Percentiles rank a stretch among this genome's conserved stretches.
These are phyloP conservation scores for Arthrobotrys entomopaga DNA, from an alignment of 2,329 filamentous ascomycete genomes.

Conservation along the genomic window DNA sequence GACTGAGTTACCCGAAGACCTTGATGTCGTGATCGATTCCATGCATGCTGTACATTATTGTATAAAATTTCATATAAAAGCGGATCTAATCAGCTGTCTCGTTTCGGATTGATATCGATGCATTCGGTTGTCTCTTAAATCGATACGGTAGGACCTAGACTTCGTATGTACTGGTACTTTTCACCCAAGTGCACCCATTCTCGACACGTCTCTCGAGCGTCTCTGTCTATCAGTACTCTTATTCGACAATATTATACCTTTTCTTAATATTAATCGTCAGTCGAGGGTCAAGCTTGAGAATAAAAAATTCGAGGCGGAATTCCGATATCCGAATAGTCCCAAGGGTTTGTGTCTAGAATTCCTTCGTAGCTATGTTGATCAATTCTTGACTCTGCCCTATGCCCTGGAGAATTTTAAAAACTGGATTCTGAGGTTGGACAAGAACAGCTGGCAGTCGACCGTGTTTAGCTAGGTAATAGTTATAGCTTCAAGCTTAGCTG, in stretches of 20 bases:
- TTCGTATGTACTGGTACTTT: constrained; percentile 29
- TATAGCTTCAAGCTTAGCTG: constrained; percentile 22
- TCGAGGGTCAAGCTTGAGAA: constrained; percentile 32
- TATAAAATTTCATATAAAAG: not conserved
- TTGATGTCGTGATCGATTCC: too few relatives aligned
- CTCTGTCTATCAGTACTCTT: not conserved
- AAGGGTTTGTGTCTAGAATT: constrained; percentile 10
- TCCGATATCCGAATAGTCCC: constrained; percentile 26
- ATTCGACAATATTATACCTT: not conserved
- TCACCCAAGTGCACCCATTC: too few relatives aligned
- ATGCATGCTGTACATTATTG: too few relatives aligned
- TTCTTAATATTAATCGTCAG: constrained; percentile 27
- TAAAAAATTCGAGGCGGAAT: constrained; percentile 45
- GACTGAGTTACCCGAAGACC: too few relatives aligned
- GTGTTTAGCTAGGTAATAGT: constrained; percentile 13
- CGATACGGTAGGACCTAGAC: too few relatives aligned
- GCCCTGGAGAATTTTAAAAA: not conserved
- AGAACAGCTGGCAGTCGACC: constrained; percentile 29
- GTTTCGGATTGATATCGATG: constrained; percentile 42
- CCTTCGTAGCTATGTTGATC: constrained; percentile 27
- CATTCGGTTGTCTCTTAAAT: not conserved
- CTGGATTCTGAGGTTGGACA: constrained; percentile 22
- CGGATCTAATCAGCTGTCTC: constrained; percentile 48
- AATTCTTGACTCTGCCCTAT: not conserved
- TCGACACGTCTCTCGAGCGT: too few relatives aligned